A percentile compares a stretch with the other conserved stretches of the same genome.
These are phyloP conservation scores for Suillus placidus DNA, from an alignment of 768 basidiomycete genomes.

Conservation along the genomic window DNA sequence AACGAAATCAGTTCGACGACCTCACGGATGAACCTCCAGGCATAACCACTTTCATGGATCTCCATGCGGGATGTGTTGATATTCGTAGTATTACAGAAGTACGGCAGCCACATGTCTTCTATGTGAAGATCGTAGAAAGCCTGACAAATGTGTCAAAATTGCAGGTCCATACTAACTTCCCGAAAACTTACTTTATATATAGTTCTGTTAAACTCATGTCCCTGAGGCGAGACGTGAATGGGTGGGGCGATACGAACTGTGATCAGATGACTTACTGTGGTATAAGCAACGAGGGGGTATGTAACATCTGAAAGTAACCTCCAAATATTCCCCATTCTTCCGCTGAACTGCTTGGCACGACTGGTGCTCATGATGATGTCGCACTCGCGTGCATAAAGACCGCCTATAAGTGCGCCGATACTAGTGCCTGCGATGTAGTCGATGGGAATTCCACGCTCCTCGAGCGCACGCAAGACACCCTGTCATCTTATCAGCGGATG, in stretches of 20 bases:
- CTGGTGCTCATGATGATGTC: conserved; percentile 85
- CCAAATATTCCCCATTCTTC: conserved; percentile 93
- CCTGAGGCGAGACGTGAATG: conserved; percentile 48
- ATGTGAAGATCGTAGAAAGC: conserved; percentile 94
- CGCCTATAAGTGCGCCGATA: conserved; percentile 91
- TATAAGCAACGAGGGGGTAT: conserved; percentile 76
- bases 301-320: conserved; percentile 90
- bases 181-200: conserved; percentile 74
- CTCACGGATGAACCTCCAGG: conserved; percentile 91
- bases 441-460: conserved; percentile 90
- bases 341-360: conserved; percentile 88
- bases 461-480: conserved; percentile 92
- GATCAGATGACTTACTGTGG: conserved; percentile 50
- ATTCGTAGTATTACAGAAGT: conserved; percentile 97
- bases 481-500: conserved; percentile 32
- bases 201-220: conserved; percentile 92
- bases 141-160: conserved; percentile 37
- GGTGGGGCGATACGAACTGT: conserved; percentile 8
- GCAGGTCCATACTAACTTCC: conserved; percentile 4
- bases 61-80: conserved; percentile 97
- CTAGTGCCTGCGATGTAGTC: conserved; percentile 95
- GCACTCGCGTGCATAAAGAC: conserved; percentile 92
- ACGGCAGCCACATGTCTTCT: conserved; percentile 98
- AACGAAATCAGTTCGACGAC: conserved; percentile 3
- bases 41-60: conserved; percentile 97